Base-by-base conservation (phyloP, 2,329 filamentous ascomycete species). In the Trichophyton rubrum region DNA sequence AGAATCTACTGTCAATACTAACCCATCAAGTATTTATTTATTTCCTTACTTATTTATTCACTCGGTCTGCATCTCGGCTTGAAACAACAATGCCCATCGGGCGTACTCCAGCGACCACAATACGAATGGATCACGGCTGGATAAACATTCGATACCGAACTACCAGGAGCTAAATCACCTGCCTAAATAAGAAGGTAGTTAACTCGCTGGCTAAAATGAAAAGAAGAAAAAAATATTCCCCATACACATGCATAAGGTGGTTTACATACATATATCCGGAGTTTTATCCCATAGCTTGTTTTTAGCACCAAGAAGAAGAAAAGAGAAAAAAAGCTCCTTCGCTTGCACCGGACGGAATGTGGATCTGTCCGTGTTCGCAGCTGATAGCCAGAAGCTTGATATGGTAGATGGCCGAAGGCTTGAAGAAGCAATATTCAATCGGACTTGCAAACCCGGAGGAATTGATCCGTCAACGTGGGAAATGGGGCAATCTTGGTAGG, bases 111-210 rank as follows among this genome's bases (percentile, higher is more conserved):
- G 1, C 15, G 15, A n/a, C 38, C 11, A 15, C 11, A 20, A 43
- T 43, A 47, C 20, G 20, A 49, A 24, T 30, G 45, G 27, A 13
- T 33, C 30, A 27, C 20, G 9, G 27, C 27, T 2, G 13, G 49
- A 33, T 15, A 30, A 35, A 15, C 11, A 27, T 38, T 38, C 7
- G 33, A 38, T 38, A 38, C 33, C 33, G 11, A 9, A 9, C 11
- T 38, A 13, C 33, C 11, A 38, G 33, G 33, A 38, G 11, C 9
- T 27, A 17, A 55, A 35, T 30, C 24, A 55, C 49, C 49, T 55
- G 49, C 49, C 49, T 55, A 55, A 55, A 55, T 7, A 35, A 55
- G 49, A 55, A 55, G 49, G 49, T 55, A 6, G 27, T 55, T 55
- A 55, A 24, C 20, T 24, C 20, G 20, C 8, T 13, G 13, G 22